These are phyloP conservation scores for Linum trigynum DNA, from an alignment of 345 rosid species.

Conservation along the genomic window DNA sequence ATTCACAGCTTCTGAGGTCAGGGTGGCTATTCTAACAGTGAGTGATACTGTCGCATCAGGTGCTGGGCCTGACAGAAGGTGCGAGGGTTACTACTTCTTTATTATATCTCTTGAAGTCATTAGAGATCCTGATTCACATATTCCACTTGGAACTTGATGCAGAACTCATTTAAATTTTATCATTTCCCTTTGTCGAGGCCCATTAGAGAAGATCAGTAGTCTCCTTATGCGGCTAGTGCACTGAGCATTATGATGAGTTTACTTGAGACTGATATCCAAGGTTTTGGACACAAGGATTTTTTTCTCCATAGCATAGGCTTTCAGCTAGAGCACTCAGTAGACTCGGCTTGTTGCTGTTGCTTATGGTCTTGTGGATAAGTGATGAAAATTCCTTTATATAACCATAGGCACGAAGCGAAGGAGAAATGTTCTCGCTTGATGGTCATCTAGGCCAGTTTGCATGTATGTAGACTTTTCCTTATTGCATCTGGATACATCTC, in stretches of 20 bases:
- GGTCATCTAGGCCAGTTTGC: slow-evolving; percentile 2
- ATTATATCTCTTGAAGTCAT: background rate
- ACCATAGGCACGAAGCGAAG: background rate
- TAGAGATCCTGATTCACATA: background rate
- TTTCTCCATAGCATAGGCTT: too few relatives aligned
- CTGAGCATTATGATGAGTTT: too few relatives aligned
- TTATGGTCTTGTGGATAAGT: slow-evolving; percentile 19
- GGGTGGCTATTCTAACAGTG: slow-evolving; percentile 74
- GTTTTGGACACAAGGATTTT: too few relatives aligned
- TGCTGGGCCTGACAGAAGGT: slow-evolving; percentile 90
- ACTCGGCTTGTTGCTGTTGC: too few relatives aligned
- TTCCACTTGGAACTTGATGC: too few relatives aligned
- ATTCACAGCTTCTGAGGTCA: slow-evolving; percentile 28
- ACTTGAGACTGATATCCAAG: too few relatives aligned
- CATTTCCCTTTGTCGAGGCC: too few relatives aligned
- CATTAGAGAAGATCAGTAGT: too few relatives aligned
- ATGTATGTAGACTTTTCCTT: slow-evolving; percentile 1
- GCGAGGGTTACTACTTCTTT: slow-evolving; percentile 13
- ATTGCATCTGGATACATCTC: slow-evolving; percentile 80
- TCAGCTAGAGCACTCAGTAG: too few relatives aligned
- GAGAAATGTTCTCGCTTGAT: background rate
- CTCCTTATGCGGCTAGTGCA: too few relatives aligned
- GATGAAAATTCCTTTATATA: background rate
- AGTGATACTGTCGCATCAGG: slow-evolving; percentile 88
- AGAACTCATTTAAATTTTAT: too few relatives aligned